Evolutionary conservation across 331 rosid genomes (phyloP), one percentile per base, ranked within the genome.

Genomic region (Spiraea crenata): DNA sequence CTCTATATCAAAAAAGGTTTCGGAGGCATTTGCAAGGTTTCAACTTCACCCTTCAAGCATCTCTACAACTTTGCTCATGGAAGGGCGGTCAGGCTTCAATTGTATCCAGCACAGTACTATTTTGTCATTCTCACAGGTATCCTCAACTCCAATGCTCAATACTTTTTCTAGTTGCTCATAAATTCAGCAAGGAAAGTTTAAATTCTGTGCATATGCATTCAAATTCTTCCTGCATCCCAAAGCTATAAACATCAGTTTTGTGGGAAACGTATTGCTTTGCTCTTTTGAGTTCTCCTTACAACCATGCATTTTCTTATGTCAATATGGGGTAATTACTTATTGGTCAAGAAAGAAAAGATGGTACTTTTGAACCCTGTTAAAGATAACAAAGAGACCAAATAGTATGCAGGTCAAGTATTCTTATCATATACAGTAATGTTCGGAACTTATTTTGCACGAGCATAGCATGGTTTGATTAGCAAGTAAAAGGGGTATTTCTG

Each of bases 221-320:
- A 61, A 0, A 47, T 60, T 60, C 31, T 60, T 60, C 65, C 47
- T 60, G 4, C 65, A 60, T 60, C 39, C 47, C 65, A 7, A 38
- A 61, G 66, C 66, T 61, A 39, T 61, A 61, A 39, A 61, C 66
- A 15, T 61, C 48, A 39, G 66, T 46, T 61, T 61, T 61, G 66
- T n/a, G 1, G 0, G 66, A 61, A 8, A 61, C 66, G 40, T 25
- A 25, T 25, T 25, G 31, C 31, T 25, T 25, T 25, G 31, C 31
- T 25, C 31, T 25, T 25, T 25, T 25, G 31, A 25, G 31, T 25
- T 25, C 31, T 25, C 31, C 31, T 25, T 25, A 25, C 31, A 25
- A 25, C 31, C 31, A 25, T 25, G 31, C 31, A 25, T 25, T 25
- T 25, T 25, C 31, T 25, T 25, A 25, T 25, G 31, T 25, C 31